Evolutionary conservation across 2,329 filamentous ascomycete species (phyloP), one percentile per base, ranked within the genome.

Genomic region (Fusarium compactum): DNA sequence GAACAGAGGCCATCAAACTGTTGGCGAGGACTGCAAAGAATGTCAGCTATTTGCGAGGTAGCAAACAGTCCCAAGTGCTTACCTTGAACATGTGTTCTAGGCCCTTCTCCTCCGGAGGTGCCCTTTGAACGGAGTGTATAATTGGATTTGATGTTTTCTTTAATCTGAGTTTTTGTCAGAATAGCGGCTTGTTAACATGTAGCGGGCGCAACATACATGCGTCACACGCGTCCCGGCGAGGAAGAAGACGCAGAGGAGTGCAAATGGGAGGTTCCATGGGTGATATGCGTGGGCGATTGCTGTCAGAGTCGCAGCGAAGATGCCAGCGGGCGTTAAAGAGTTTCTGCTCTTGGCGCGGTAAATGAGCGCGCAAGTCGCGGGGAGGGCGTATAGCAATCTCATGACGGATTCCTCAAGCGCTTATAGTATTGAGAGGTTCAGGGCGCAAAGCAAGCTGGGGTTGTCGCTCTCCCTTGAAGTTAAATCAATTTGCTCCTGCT

Each of bases 221-320:
- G 95, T 98, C 1, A 91, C 94, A 54, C 90, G 85, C 2, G 92
- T 97, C 3, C 94, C 96, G 7, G 92, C 89, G 5, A 97, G 83
- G 80, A 97, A 98, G 83, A 98, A 98, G 38, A 94, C 87, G 52
- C 88, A 87, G 3, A 98, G 85, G 14, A 98, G 85, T 29, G 87
- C 87, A 81, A 98, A 97, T n/a, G 94, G 95, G n/a, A 95, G 84
- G 65, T 92, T 93, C 91, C 94, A 98, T 6, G 95, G 95, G 80
- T 98, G 95, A n/a, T 95, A 82, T 18, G 94, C 94, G 79, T 99
- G 96, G 14, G 92, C 88, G 47, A 87, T 79, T 6, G 94, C 95
- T 6, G 95, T 97, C 45, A 91, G 75, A 8, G 85, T 84, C 6
- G 95, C 95, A 15, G 88, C 87, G 40, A 91, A 73, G 73, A 97